Base-by-base conservation (phyloP, 441 rosid species). In the Adansonia rubrostipa region DNA sequence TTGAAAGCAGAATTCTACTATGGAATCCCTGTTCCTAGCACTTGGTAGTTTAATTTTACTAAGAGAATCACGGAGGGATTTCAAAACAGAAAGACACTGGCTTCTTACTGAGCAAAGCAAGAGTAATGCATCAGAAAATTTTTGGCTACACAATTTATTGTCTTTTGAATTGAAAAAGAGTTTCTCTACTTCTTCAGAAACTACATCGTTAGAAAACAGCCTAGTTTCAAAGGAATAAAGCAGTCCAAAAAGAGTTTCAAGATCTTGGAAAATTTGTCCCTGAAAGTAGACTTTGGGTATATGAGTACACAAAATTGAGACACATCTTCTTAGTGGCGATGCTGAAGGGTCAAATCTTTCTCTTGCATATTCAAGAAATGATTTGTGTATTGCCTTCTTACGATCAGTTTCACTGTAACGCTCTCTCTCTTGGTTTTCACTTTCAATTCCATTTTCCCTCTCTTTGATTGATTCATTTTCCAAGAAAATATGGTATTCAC, bases 281-380 rank as follows among this genome's bases (percentile, higher is more conserved):
- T 24, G 33, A 50, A 86, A 24, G 75, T 60, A 77, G 51, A 10
- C 58, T 61, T 48, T 73, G 60, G 89, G 80, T 9, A 86, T 20
- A 71, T 86, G 88, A 65, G 81, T 74, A 60, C 79, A 69, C 28
- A 89, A 71, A 77, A 14, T 74, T 1, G 24, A 57, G 44, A 86
- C 20, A 66, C 88, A 85, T 10, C 61, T 70, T 40, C 76, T 54
- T 44, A 87, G 79, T 6, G 79, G 80, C 24, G 14, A 14, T 47
- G 60, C 79, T 20, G 9, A 22, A 3, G 44, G 4, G 3, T 0
- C 33, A 63, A 84, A 86, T 75, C 78, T 77, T 0, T 79, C 81
- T 73, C 81, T 85, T 42, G 68, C 72, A 51, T 80, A 87, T 61
- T 81, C 75, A 68, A 73, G 71, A 75, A 86, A 85, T 47, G 86